A percentile compares a stretch with the other conserved stretches of the same genome.
Conservation (phyloP, 768 basidiomycete species). For the Mycena indigotica region DNA sequence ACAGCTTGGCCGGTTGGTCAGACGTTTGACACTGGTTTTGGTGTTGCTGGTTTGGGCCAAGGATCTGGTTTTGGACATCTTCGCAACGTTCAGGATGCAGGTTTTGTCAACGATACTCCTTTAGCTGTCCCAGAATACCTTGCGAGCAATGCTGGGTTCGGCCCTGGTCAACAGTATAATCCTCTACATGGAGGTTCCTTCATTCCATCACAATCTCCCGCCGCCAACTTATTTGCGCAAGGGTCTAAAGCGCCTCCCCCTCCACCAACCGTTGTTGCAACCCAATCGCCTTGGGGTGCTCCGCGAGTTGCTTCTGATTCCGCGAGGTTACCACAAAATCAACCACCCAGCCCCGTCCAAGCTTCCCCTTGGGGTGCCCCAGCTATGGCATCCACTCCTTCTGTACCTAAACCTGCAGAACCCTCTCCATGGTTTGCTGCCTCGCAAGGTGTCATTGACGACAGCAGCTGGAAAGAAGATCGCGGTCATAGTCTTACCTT, state of each 20-base stretch:
- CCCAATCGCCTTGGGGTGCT: constrained; percentile 42
- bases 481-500: constrained; percentile 54
- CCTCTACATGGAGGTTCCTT: constrained; percentile 18
- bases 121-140: constrained; percentile 10
- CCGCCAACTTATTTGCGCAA: constrained; percentile 11
- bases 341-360: constrained; percentile 28
- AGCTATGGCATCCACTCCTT: constrained; percentile 27
- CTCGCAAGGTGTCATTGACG: constrained; percentile 47
- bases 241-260: constrained; percentile 22
- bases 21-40: constrained; percentile 10
- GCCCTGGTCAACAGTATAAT: constrained; percentile 21
- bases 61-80: constrained; percentile 5
- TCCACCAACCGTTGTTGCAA: constrained; percentile 21
- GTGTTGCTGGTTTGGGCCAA: constrained; percentile 8
- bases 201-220: constrained; percentile 11
- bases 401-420: constrained; percentile 32
- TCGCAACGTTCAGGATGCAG: constrained; percentile 11
- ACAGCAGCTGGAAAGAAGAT: constrained; percentile 45
- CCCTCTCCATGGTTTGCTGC: constrained; percentile 60
- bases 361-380: constrained; percentile 42
- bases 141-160: constrained; percentile 9
- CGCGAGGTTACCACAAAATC: constrained; percentile 32
- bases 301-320: constrained; percentile 43
- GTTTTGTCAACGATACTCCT: constrained; percentile 13
- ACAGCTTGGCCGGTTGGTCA: constrained; percentile 38